Evolutionary conservation across 1,139 yeast genomes (phyloP).

Genomic region (Entelexis paramagnoliae): DNA sequence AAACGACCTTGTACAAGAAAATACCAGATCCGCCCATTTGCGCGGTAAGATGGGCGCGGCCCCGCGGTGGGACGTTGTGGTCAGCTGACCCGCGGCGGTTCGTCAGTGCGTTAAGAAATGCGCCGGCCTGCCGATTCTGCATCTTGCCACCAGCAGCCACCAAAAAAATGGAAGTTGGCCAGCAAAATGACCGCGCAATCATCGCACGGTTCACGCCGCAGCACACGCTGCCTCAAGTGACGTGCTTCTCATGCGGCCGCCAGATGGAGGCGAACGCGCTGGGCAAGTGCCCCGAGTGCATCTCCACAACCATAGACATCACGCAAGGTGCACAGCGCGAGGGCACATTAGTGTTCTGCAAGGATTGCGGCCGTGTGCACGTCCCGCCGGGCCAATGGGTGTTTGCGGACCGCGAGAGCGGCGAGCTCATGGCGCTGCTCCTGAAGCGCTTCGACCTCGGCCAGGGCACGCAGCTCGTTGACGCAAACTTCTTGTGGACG

Average conservation of each 20-base stretch:
- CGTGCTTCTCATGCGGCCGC: constrained; percentile 97
- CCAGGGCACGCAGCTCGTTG: constrained; percentile 66
- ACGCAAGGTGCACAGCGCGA: constrained; percentile 92
- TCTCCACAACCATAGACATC: constrained; percentile 84
- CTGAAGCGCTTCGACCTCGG: constrained; percentile 78
- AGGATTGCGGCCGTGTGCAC: constrained; percentile 88
- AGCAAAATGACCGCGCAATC: constrained; percentile 15
- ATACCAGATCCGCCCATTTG: too few species aligned
- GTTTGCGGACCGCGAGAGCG: constrained; percentile 77
- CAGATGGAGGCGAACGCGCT: constrained; percentile 86
- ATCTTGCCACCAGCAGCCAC: not conserved
- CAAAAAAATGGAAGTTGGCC: constrained; percentile 6
- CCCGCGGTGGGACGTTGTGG: too few species aligned
- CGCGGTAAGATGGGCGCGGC: too few species aligned
- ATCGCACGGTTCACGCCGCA: constrained; percentile 29
- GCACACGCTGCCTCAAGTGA: constrained; percentile 63
- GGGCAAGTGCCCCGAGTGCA: constrained; percentile 96
- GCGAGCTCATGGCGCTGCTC: constrained; percentile 86
- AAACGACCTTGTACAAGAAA: too few species aligned
- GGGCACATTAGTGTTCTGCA: constrained; percentile 82
- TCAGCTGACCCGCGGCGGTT: not conserved
- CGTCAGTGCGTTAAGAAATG: not conserved
- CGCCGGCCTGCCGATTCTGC: not conserved
- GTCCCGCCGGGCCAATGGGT: constrained; percentile 96
- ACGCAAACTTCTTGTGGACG: constrained; percentile 95